Evolutionary conservation across 345 rosid species (phyloP).

Genomic region (Chamaenerion angustifolium): DNA sequence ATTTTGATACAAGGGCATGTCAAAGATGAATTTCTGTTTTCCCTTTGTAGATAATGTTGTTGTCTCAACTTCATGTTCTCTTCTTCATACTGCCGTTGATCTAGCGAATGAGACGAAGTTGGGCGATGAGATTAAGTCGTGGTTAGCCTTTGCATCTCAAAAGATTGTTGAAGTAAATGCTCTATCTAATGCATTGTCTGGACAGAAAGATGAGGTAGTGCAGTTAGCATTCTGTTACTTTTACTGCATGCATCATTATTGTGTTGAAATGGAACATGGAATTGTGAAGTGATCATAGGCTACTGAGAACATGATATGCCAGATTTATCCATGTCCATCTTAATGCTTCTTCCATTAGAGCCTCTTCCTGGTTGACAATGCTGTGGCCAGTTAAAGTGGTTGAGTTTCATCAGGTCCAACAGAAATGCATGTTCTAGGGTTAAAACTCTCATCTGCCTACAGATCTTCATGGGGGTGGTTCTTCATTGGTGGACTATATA

Average conservation of each 20-base stretch:
- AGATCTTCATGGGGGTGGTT: background rate
- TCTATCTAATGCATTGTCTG: conserved; percentile 78
- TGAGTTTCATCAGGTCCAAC: too few relatives aligned
- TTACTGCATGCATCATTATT: too few relatives aligned
- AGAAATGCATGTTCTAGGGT: too few relatives aligned
- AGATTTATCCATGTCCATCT: too few relatives aligned
- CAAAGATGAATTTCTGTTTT: background rate
- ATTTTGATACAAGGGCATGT: background rate
- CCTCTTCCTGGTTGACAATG: too few relatives aligned
- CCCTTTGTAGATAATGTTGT: conserved; percentile 60
- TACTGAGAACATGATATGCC: too few relatives aligned
- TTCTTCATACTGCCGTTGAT: conserved; percentile 93
- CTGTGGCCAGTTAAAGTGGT: too few relatives aligned
- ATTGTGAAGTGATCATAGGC: too few relatives aligned
- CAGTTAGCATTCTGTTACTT: background rate
- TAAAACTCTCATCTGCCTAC: background rate
- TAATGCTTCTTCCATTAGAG: too few relatives aligned
- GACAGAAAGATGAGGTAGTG: conserved; percentile 68
- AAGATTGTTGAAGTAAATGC: conserved; percentile 90
- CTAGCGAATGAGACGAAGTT: conserved; percentile 80
- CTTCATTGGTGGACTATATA: too few relatives aligned
- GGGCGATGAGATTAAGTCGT: conserved; percentile 77
- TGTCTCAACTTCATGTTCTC: conserved; percentile 93
- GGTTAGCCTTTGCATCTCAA: conserved; percentile 97
- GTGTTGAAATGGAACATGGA: too few relatives aligned